Conservation (phyloP, 345 rosid genomes). For the Acer negundo region DNA sequence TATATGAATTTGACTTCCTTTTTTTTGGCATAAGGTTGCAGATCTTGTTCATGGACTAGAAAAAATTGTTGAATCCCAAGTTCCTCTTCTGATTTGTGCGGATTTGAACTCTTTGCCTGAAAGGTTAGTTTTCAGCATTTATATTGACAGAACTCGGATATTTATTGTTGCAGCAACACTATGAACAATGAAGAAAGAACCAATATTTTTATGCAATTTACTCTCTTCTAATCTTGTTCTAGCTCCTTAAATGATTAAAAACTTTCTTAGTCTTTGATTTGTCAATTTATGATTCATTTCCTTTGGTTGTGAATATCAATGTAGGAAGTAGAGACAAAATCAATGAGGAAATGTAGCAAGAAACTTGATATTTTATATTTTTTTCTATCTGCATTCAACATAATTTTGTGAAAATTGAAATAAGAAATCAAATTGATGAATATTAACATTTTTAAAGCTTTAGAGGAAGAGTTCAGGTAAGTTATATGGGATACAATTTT, state of each 20-base stretch:
- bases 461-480: background rate
- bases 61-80: constrained; percentile 31
- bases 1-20: background rate
- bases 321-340: background rate
- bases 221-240: background rate
- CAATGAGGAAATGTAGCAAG: background rate
- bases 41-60: constrained; percentile 38
- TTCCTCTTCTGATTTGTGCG: constrained; percentile 44
- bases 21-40: constrained; percentile 26
- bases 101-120: constrained; percentile 42
- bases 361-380: background rate
- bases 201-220: background rate
- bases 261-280: background rate
- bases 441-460: background rate
- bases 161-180: background rate
- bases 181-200: background rate
- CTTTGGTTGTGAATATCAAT: background rate
- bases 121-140: constrained; percentile 33
- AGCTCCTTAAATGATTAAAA: background rate
- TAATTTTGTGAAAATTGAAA: background rate
- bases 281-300: background rate
- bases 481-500: too few species aligned
- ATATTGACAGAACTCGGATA: background rate
- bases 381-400: background rate
- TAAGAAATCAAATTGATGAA: background rate